Evolutionary conservation across 2,329 filamentous ascomycete genomes (phyloP), one percentile per base, ranked within the genome.

Genomic region (Mycosphaerella sp.): DNA sequence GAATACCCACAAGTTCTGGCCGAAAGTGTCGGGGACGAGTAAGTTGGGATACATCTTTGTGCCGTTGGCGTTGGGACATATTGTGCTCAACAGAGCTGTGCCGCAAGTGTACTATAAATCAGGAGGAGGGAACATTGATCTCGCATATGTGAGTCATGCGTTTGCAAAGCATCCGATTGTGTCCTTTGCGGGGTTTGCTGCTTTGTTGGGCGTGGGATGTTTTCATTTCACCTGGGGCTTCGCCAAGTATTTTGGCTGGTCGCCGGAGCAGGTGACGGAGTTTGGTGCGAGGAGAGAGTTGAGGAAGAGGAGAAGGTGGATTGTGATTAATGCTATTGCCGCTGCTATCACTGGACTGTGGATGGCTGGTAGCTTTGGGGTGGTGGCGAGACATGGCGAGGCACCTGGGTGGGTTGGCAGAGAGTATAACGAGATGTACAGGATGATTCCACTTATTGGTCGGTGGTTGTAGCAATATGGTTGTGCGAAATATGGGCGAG

Each of bases 221-320:
- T 87, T 84, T 56, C 91, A 96, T 73, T 83, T 91, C 69, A 81
- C 87, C 6, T 95, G 89, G 82, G 91, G 91, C 2, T 82, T 83
- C 72, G 87, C 89, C n/a, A 86, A 82, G 70, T 96, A 89, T 87
- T 73, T 91, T 56, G 83, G 83, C 0, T 75, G 80, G 45, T 77
- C 83, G 48, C 84, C 85, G 17, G 76, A 77, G 1, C 59, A 79
- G 70, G 64, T 81, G 69, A 74, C 74, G 63, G 68, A 71, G 64
- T 67, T 76, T 67, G 74, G 74, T 68, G 72, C 63, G 67, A 71
- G 73, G 64, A 77, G 76, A 36, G 74, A 78, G 47, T 69, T 78
- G 58, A 73, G 75, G 55, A 78, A 80, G 67, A 83, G 84, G 67
- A 78, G 82, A 66, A 80, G 81, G 63, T 87, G 87, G 82, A 82